phyloP scores from a whole-genome alignment of 768 basidiomycete genomes.

The Boletus subparvulus region DNA sequence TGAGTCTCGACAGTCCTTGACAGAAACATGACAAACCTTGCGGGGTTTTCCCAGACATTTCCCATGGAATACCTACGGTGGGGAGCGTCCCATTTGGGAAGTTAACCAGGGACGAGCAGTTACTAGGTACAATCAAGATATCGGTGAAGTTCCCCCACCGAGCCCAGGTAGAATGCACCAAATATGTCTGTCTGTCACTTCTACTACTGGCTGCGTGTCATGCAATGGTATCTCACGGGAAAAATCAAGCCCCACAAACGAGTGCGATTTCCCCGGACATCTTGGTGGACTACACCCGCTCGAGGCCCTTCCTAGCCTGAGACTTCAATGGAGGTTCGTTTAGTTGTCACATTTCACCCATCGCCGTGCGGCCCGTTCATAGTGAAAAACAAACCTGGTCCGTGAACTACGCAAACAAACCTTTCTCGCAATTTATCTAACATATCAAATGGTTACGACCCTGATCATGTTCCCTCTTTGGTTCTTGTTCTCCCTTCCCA shows the following conservation, averaged over 20 bases:
- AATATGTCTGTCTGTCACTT: slow-evolving; percentile 7
- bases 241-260: not conserved
- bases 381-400: slow-evolving; percentile 8
- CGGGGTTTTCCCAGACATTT: not conserved
- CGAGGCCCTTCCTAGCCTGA: not conserved
- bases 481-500: slow-evolving; percentile 8
- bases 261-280: not conserved
- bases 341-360: slow-evolving; percentile 5
- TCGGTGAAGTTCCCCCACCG: not conserved
- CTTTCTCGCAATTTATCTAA: slow-evolving; percentile 12
- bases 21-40: not conserved
- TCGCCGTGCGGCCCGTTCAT: slow-evolving; percentile 1
- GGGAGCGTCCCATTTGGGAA: not conserved
- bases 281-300: not conserved
- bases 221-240: not conserved
- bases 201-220: slow-evolving; percentile 4
- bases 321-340: not conserved
- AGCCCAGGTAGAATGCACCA: slow-evolving; percentile 10
- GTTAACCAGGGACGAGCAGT: slow-evolving; percentile 1
- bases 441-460: slow-evolving; percentile 7
- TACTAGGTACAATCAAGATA: slow-evolving; percentile 15
- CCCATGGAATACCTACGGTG: not conserved
- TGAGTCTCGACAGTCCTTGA: not conserved
- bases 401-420: slow-evolving; percentile 13
- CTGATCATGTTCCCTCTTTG: slow-evolving; percentile 4